Conservation (phyloP, 441 rosid genomes). For the Codiaeum variegatum region DNA sequence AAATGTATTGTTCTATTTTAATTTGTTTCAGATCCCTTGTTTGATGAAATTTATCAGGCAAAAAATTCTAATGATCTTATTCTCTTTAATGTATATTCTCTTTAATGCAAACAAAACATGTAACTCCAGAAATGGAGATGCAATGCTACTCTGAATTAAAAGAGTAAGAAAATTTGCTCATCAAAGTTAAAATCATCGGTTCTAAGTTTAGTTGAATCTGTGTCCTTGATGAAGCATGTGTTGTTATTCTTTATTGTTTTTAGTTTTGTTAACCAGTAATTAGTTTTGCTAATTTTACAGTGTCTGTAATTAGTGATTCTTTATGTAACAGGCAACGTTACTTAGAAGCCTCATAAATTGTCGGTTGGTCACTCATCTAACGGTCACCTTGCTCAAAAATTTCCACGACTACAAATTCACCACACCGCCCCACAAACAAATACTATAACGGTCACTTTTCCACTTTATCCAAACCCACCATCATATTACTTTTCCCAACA, state of each 20-base stretch:
- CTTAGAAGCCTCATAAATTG: background rate
- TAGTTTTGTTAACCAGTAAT: background rate
- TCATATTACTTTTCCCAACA: background rate
- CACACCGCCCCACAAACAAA: slow-evolving; percentile 16
- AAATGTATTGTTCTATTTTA: too few relatives aligned
- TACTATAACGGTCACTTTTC: slow-evolving; percentile 30
- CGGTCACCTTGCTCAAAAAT: slow-evolving; percentile 22
- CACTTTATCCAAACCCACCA: background rate
- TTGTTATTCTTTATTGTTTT: too few relatives aligned
- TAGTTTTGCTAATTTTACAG: background rate
- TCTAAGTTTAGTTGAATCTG: background rate
- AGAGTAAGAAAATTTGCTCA: background rate
- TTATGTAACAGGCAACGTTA: background rate
- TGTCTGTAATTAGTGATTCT: background rate
- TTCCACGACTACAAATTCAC: background rate
- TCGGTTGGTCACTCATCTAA: slow-evolving; percentile 12
- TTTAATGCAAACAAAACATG: too few relatives aligned
- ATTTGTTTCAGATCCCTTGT: too few relatives aligned
- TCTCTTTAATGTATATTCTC: too few relatives aligned
- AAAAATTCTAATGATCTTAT: too few relatives aligned
- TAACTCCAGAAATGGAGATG: background rate
- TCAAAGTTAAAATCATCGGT: background rate
- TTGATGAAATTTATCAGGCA: too few relatives aligned
- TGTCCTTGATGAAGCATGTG: background rate
- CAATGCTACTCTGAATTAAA: too few relatives aligned